A percentile compares a stretch with the other conserved stretches of the same genome.
Evolutionary conservation across 495 filamentous ascomycete species (phyloP).

Genomic region (Chaetomium fimeti): DNA sequence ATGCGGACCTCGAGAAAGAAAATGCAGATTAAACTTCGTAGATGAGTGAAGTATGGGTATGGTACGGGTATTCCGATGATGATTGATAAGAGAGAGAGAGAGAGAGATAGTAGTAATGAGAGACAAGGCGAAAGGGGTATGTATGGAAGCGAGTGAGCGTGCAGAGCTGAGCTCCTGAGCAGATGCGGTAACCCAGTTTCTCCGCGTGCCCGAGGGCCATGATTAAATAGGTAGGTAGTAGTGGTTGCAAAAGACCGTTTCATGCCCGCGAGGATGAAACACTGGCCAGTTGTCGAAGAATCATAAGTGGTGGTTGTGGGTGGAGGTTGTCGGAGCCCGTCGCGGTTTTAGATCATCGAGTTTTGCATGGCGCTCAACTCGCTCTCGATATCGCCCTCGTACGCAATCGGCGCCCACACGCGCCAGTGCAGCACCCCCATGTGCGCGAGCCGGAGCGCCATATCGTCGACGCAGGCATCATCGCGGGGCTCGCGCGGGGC

Average conservation of each 20-base stretch:
- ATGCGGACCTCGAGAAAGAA: constrained; percentile 15
- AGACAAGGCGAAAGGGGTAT: background rate
- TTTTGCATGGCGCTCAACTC: constrained; percentile 1
- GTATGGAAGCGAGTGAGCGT: background rate
- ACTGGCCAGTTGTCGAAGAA: constrained; percentile 1
- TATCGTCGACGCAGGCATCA: constrained; percentile 59
- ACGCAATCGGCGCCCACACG: constrained; percentile 75
- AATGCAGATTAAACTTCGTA: constrained; percentile 20
- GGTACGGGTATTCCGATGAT: background rate
- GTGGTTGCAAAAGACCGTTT: background rate
- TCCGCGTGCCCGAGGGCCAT: background rate
- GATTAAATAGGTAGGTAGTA: constrained; percentile 13
- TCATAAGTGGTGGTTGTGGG: background rate
- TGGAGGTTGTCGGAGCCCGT: background rate
- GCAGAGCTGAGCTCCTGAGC: background rate
- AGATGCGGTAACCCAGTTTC: constrained; percentile 8
- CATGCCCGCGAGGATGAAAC: background rate
- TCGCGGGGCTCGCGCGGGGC: constrained; percentile 43
- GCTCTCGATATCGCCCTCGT: constrained; percentile 40
- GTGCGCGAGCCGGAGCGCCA: constrained; percentile 73
- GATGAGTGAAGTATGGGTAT: constrained; percentile 17
- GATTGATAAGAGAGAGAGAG: background rate
- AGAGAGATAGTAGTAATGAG: background rate
- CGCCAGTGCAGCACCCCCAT: constrained; percentile 82
- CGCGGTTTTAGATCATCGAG: background rate